Percentiles rank a stretch among this genome's conserved stretches.
These are phyloP conservation scores for Pisolithus microcarpus DNA, from an alignment of 768 basidiomycete genomes.

Conservation along the genomic window DNA sequence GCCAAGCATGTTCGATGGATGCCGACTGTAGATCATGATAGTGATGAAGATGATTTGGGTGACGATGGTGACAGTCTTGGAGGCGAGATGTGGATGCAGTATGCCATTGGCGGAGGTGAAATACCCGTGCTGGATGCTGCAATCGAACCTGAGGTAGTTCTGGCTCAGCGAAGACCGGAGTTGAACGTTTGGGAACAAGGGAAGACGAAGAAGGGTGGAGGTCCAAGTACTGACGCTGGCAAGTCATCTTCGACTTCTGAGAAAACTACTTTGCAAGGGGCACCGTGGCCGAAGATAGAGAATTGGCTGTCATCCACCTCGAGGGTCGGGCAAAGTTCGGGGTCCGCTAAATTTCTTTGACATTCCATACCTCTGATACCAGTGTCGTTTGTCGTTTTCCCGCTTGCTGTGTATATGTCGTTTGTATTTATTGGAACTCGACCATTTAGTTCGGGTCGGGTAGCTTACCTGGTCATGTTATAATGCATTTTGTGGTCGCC, in stretches of 20 bases:
- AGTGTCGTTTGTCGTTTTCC: not conserved
- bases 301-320: conserved; percentile 25
- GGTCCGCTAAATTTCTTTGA: conserved; percentile 26
- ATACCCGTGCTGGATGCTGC: conserved; percentile 10
- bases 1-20: conserved; percentile 23
- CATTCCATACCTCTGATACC: not conserved
- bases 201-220: conserved; percentile 13
- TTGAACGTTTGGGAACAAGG: conserved; percentile 18
- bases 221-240: conserved; percentile 4
- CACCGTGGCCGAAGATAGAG: conserved; percentile 31
- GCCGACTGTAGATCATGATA: conserved; percentile 12
- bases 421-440: not conserved
- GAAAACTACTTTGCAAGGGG: conserved; percentile 19
- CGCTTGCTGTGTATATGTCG: not conserved
- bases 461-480: not conserved
- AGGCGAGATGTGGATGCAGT: conserved; percentile 24
- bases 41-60: conserved; percentile 16
- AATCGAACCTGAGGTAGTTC: not conserved
- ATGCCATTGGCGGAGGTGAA: conserved; percentile 22
- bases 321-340: conserved; percentile 23
- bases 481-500: conserved; percentile 1
- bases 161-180: conserved; percentile 5
- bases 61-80: conserved; percentile 13
- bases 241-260: conserved; percentile 20
- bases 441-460: not conserved